Base-by-base conservation (phyloP, 2,329 filamentous ascomycete species). In the Thelonectria rubi region DNA sequence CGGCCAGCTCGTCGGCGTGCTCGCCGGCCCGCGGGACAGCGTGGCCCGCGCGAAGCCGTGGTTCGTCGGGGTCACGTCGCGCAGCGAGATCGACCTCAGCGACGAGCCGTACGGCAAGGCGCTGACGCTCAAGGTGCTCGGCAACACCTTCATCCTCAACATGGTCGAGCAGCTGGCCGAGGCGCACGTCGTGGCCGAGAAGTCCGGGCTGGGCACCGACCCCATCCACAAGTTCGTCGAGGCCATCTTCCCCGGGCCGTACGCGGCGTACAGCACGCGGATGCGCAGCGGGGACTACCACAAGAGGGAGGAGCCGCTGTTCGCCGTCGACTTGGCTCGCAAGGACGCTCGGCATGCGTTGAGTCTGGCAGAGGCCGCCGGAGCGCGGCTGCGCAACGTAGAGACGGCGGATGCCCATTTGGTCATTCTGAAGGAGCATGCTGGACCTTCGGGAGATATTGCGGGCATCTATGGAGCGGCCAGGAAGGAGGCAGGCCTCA, bases 121-220 rank as follows among this genome's bases (percentile, higher is more conserved):
- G 5, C 85, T 88, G 2, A 84, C 87, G 47, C 81, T 97, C 49
- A 95, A 97, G 78, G 82, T 97, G 18, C 84, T 97, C 10, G 93
- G 94, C 59, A 97, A 97, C 77, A 92, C 91, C 0, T 94, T 97
- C 74, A 84, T 97, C 69, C 75, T 96, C 42, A 91, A 91, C 79
- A 94, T 94, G 85, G 86, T 94, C 21, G 90, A 93, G 72, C 85
- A 91, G 53, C 80, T 97, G 4, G 88, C 91, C 1, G 92, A 97
- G 79, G 91, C 89, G 6, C 86, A 94, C 72, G 87, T 90, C 1
- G 78, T 93, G 6, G 92, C 92, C 5, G 93, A 97, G 76, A 94
- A 94, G 77, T 84, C 86, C 0, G 93, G 93, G 0, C 79, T 97
- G 3, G 92, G 92, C 2, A 83, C 83, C 0, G 86, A 88, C 1